phyloP scores from a whole-genome alignment of 176 grass and related monocot genomes.

The maize (Zea mays) region Zm-B73-REFERENCE-NAM-5.0 NC_050100.1:27690501-27691000 shows the following conservation, averaged over 20 bases:
- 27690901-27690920: constrained; percentile 77
- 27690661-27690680: constrained; percentile 61
- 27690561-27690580: constrained; percentile 62
- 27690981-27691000: background rate
- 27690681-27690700: constrained; percentile 40
- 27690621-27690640: constrained; percentile 69
- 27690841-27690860: constrained; percentile 79
- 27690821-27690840: constrained; percentile 45
- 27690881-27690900: constrained; percentile 63
- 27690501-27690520: constrained; percentile 70
- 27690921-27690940: constrained; percentile 63
- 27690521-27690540: constrained; percentile 50
- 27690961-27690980: constrained; percentile 42
- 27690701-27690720: constrained; percentile 59
- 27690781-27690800: constrained; percentile 51
- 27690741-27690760: constrained; percentile 53
- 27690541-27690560: constrained; percentile 81
- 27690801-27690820: constrained; percentile 52
- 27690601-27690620: constrained; percentile 58
- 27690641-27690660: constrained; percentile 57
- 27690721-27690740: constrained; percentile 56
- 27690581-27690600: constrained; percentile 60
- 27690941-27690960: constrained; percentile 69
- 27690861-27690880: constrained; percentile 90
- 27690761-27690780: constrained; percentile 63